Base-by-base conservation (phyloP, 1,139 yeast genomes). In the Kodamaea ohmeri region DNA sequence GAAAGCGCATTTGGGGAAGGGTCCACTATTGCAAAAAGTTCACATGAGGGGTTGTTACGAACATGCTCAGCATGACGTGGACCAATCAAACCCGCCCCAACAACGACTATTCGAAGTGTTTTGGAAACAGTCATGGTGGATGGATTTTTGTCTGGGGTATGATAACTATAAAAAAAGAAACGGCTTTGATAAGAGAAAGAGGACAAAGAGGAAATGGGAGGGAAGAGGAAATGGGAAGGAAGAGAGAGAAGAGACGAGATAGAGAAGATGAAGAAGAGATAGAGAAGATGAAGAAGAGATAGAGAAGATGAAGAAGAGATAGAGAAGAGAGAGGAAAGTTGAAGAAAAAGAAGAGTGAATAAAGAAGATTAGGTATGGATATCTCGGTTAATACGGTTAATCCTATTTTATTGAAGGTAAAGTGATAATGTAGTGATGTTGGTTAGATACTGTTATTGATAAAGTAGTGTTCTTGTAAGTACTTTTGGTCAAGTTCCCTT, bases 1-100 rank as follows among this genome's bases (percentile, higher is more conserved):
- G 36, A 32, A 2, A 66, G 25, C 4, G 49, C 34, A 6, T 46
- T 46, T 1, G 62, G 58, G 17, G 58, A 52, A 4, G 68, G 67
- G 41, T 67, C 73, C 7, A 67, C 52, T 1, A 67, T 56, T 9
- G 58, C 73, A 45, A 65, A 60, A 8, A 67, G 50, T 14, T 52
- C 52, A 11, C 69, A 56, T 5, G 48, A 53, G 31, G 50, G 55
- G 58, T 51, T 49, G 18, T 42, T 49, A 7, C 41, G 36, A 16
- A 67, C 57, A 43, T 67, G 72, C 29, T 49, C 44, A 9, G 71
- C 71, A 47, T 67, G 73, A 32, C 73, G 56, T 4, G 73, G 73
- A 0, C 73, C 73, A 20, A 67, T 66, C 13, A 67, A 52, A 0
- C 73, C 73, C 3, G 70, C 71, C 3, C 73, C 73, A 6, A 63